Percentiles rank a stretch among this genome's conserved stretches.
These are phyloP conservation scores for Stentor roeselii DNA, from an alignment of 73 alveolate genomes.

Conservation along the genomic window DNA sequence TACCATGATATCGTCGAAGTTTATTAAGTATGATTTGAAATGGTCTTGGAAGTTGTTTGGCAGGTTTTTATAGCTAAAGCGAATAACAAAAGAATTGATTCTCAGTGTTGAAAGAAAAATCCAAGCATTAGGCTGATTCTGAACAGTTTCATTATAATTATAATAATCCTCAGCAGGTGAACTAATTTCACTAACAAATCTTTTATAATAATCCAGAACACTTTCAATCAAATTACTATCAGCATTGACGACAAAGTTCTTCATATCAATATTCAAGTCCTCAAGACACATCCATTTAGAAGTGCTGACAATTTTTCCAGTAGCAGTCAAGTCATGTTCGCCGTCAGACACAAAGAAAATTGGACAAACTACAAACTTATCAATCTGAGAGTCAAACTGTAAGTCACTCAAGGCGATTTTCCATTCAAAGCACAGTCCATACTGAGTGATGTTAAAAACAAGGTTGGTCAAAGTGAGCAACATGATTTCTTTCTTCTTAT, in stretches of 20 bases:
- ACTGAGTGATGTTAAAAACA: not conserved
- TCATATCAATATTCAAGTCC: not conserved
- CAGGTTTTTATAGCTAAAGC: not conserved
- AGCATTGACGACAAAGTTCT: not conserved
- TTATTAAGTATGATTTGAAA: not conserved
- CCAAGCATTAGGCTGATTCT: not conserved
- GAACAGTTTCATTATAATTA: not conserved
- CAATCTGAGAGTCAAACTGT: not conserved
- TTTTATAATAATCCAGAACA: not conserved
- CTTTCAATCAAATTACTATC: not conserved
- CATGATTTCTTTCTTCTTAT: not conserved
- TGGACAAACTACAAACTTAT: not conserved
- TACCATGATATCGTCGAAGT: not conserved
- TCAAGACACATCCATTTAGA: too few species aligned
- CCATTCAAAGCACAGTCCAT: not conserved
- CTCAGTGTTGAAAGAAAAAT: too few species aligned
- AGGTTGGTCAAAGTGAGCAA: not conserved
- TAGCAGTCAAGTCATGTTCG: too few species aligned
- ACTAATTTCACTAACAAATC: not conserved
- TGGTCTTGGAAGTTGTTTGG: not conserved
- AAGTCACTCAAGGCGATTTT: not conserved
- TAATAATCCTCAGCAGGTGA: not conserved
- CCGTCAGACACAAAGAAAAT: not conserved
- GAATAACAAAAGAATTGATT: not conserved
- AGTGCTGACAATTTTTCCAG: too few species aligned